A percentile compares a stretch with the other conserved stretches of the same genome.
phyloP scores from a whole-genome alignment of 2,329 filamentous ascomycete genomes.

The Chrysosporium queenslandicum region DNA sequence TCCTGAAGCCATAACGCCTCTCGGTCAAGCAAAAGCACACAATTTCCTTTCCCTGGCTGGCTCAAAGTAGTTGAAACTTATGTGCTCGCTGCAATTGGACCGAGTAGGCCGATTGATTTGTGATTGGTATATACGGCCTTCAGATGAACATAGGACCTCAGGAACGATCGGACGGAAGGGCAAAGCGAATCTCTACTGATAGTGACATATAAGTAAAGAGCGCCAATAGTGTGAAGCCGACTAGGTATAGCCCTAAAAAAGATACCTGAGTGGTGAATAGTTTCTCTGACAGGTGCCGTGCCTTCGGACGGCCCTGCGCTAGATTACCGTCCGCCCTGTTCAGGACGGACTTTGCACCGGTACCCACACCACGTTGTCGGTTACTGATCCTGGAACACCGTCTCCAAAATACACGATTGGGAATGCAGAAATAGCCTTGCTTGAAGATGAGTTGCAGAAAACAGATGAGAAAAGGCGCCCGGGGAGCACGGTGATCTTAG shows the following conservation, averaged over 20 bases:
- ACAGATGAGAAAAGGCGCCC: constrained; percentile 20
- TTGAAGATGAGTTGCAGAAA: constrained; percentile 11
- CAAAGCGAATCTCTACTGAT: neutral
- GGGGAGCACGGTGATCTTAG: constrained; percentile 20
- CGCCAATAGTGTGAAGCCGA: neutral
- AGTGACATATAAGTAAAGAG: neutral
- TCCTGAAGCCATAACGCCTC: constrained; percentile 4
- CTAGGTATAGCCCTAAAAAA: neutral
- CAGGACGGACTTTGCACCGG: constrained; percentile 43
- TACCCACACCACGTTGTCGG: constrained; percentile 37
- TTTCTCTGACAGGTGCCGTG: constrained; percentile 10
- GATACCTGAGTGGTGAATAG: constrained; percentile 8
- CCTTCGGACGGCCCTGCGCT: constrained; percentile 13
- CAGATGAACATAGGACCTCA: too few species aligned
- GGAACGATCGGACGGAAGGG: neutral
- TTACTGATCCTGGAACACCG: constrained; percentile 17
- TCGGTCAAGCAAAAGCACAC: constrained; percentile 7
- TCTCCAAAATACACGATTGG: constrained; percentile 14
- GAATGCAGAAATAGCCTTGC: constrained; percentile 14
- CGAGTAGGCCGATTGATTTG: neutral
- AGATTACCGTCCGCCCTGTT: constrained; percentile 44
- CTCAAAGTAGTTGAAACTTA: neutral
- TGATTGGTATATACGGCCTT: neutral
- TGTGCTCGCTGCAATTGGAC: neutral
- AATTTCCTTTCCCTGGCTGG: constrained; percentile 9